Base-by-base conservation (phyloP, 768 basidiomycete genomes). In the Mycena sanguinolenta region DNA sequence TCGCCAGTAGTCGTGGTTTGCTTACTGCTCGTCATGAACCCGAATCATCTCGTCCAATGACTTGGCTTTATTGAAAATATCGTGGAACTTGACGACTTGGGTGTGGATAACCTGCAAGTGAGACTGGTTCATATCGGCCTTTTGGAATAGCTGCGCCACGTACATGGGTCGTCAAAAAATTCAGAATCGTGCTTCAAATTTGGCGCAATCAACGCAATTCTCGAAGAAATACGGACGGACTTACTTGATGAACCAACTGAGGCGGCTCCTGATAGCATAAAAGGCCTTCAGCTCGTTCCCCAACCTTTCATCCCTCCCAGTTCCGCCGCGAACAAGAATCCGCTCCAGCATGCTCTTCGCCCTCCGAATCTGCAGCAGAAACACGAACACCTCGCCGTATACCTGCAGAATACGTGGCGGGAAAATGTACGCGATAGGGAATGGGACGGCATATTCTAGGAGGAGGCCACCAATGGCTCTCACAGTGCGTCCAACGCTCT, bases 191-290 rank as follows among this genome's bases (percentile, higher is more conserved):
- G 72, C 93, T 93, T 34, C 32, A 34, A 10, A 10, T 34, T 19
- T 52, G 44, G 58, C 17, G 17, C 23, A 19, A 58, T 72, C 53
- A 69, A n/a, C 53, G 39, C 38, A 58, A 71, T 54, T 17, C 23
- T 13, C 6, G 38, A 36, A 23, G n/a, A 38, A 36, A 52, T 21
- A 38, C 9, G 53, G 57, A 14, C 21, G 12, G n/a, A 85, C 92
- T 74, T 75, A 95, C 94, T 93, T 94, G 77, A 93, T 86, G 73
- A 95, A 93, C 95, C 95, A 96, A 66, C 92, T 91, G 67, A 96
- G 74, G 64, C 91, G 90, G 72, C 90, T 89, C 70, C 94, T 82
- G 85, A 94, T 87, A 0, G 91, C 92, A 77, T 93, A 94, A 73
- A 95, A 90, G 17, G 85, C 84, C 80, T 93, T 95, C 75, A 92